phyloP scores from a whole-genome alignment of 371 early-diverging fungal genomes.

The Circinella minor region DNA sequence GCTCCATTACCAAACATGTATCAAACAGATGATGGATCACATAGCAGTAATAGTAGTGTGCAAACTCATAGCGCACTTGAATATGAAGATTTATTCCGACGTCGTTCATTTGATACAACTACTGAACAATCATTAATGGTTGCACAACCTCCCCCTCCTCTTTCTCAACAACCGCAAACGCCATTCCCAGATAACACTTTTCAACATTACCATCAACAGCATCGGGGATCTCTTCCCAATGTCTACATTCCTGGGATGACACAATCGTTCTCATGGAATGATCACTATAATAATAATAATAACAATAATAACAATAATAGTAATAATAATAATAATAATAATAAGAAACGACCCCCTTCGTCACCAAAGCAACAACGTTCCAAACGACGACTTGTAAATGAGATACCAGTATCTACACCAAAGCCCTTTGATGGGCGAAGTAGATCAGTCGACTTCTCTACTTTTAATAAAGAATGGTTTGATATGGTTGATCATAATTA shows the following conservation, averaged over 20 bases:
- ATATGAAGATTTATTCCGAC: background rate
- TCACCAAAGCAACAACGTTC: background rate
- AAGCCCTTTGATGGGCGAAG: background rate
- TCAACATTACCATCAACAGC: slow-evolving; percentile 5
- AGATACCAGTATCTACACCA: background rate
- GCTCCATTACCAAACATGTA: background rate
- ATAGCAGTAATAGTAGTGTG: slow-evolving; percentile 13
- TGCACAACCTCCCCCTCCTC: background rate
- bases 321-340: background rate
- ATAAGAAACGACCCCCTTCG: slow-evolving; percentile 5
- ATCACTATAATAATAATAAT: background rate
- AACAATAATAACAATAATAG: background rate
- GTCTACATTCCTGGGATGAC: slow-evolving; percentile 6
- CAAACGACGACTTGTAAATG: background rate
- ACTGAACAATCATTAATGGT: background rate
- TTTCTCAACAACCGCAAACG: no score
- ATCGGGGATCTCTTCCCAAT: slow-evolving; percentile 6
- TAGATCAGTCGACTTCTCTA: background rate
- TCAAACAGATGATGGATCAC: slow-evolving; percentile 12
- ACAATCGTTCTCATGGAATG: background rate
- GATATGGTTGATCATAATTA: background rate
- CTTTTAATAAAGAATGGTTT: slow-evolving; percentile 1
- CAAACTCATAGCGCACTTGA: background rate
- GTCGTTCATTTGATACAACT: background rate
- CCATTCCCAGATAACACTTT: background rate